These are phyloP conservation scores for Hypoxylon cercidicola DNA, from an alignment of 495 filamentous ascomycete species.

Conservation along the genomic window DNA sequence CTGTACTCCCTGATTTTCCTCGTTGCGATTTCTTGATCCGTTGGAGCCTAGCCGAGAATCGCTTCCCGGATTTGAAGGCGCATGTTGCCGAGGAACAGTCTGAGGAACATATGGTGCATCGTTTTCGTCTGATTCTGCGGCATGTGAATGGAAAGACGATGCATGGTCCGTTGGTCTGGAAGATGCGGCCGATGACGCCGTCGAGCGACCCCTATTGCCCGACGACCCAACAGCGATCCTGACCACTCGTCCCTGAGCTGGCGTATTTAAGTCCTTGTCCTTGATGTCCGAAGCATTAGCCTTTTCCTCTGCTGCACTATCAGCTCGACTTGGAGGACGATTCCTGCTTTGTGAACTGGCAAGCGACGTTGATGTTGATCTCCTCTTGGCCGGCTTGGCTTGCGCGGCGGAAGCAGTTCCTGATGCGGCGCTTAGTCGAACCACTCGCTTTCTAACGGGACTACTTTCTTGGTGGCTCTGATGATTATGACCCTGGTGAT, in stretches of 20 bases:
- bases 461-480: constrained; percentile 46
- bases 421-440: constrained; percentile 65
- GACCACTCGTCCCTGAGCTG: constrained; percentile 72
- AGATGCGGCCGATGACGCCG: constrained; percentile 53
- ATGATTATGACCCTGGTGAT: constrained; percentile 41
- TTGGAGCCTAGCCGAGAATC: constrained; percentile 61
- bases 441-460: constrained; percentile 61
- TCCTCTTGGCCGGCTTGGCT: constrained; percentile 48
- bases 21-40: constrained; percentile 59
- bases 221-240: constrained; percentile 64
- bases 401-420: constrained; percentile 39
- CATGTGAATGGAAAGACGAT: constrained; percentile 37
- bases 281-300: constrained; percentile 41
- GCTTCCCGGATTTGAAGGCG: constrained; percentile 52
- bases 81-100: constrained; percentile 51
- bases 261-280: constrained; percentile 70
- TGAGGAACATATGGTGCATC: constrained; percentile 54
- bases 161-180: constrained; percentile 49
- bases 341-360: constrained; percentile 46
- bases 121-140: constrained; percentile 46
- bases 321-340: constrained; percentile 48
- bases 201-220: constrained; percentile 49
- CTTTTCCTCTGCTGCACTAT: constrained; percentile 47
- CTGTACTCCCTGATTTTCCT: constrained; percentile 68
- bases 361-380: constrained; percentile 44